Percentiles rank a stretch among this genome's conserved stretches.
These are phyloP conservation scores for Monosporozyma servazzii DNA, from an alignment of 805 yeast genomes.

Conservation along the genomic window DNA sequence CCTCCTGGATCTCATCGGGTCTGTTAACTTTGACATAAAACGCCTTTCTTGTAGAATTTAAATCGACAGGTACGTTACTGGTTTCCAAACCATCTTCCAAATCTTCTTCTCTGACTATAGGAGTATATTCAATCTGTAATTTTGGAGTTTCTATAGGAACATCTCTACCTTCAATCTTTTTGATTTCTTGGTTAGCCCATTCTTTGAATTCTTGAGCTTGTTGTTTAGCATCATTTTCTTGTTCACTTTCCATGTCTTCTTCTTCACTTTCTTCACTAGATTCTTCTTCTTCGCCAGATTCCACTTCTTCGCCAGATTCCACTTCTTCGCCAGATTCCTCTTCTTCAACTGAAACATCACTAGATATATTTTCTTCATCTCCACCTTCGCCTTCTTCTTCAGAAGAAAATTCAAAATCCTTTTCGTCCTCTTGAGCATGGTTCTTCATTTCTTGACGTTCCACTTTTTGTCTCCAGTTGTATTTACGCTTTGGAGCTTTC, in stretches of 20 bases:
- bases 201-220: slow-evolving; percentile 63
- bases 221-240: slow-evolving; percentile 25
- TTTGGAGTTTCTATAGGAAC: slow-evolving; percentile 45
- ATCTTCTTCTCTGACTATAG: slow-evolving; percentile 60
- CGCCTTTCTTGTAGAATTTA: slow-evolving; percentile 43
- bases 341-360: slow-evolving; percentile 17
- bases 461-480: slow-evolving; percentile 64
- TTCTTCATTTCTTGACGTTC: slow-evolving; percentile 39
- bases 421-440: slow-evolving; percentile 45
- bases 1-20: slow-evolving; percentile 52
- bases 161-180: slow-evolving; percentile 52
- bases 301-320: slow-evolving; percentile 7
- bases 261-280: slow-evolving; percentile 16
- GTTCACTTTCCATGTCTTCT: slow-evolving; percentile 15
- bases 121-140: slow-evolving; percentile 41
- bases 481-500: slow-evolving; percentile 38
- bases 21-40: slow-evolving; percentile 62
- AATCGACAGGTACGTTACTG: slow-evolving; percentile 52
- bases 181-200: slow-evolving; percentile 78
- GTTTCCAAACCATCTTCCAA: slow-evolving; percentile 58
- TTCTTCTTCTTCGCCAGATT: slow-evolving; percentile 15
- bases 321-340: slow-evolving; percentile 7
- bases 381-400: slow-evolving; percentile 27
- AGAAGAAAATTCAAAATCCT: slow-evolving; percentile 42
- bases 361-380: slow-evolving; percentile 22